Evolutionary conservation across 306 rosid species (phyloP).

Genomic region (Rubus parviflorus): DNA sequence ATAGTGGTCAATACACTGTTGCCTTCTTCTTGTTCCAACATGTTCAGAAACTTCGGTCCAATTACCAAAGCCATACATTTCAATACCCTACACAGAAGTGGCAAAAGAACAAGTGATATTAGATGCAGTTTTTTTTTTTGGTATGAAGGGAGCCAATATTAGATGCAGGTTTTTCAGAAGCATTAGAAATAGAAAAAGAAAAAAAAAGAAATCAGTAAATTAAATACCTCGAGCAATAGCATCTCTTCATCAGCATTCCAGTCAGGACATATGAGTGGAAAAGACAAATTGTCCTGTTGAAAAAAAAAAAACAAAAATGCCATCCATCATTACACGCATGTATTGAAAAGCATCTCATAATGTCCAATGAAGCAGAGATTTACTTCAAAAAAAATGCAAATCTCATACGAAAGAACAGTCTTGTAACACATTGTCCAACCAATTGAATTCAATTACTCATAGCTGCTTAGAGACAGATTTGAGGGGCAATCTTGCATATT

Average conservation of each 20-base stretch:
- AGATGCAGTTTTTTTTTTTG: slow-evolving; percentile 5
- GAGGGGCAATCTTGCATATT: neutral
- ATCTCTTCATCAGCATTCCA: slow-evolving; percentile 94
- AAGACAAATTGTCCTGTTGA: slow-evolving; percentile 78
- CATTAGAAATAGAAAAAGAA: neutral
- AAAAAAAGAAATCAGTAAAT: neutral
- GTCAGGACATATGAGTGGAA: slow-evolving; percentile 82
- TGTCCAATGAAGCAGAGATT: neutral
- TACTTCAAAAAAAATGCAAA: neutral
- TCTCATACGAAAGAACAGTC: neutral
- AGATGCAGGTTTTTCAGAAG: slow-evolving; percentile 1
- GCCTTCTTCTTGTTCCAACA: slow-evolving; percentile 79
- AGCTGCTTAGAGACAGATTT: neutral
- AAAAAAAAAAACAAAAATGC: slow-evolving; percentile 21
- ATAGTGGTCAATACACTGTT: slow-evolving; percentile 78
- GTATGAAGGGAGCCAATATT: too few species aligned
- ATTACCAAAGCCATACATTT: slow-evolving; percentile 87
- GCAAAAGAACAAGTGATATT: slow-evolving; percentile 10
- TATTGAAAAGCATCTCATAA: slow-evolving; percentile 5
- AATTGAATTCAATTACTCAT: neutral
- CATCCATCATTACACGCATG: neutral
- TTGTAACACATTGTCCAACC: neutral
- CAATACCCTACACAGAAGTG: slow-evolving; percentile 59
- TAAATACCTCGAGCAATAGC: slow-evolving; percentile 67
- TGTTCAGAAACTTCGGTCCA: slow-evolving; percentile 78